phyloP scores from a whole-genome alignment of 1,284 basidiomycete genomes.

The Trichosporon faecale region DNA sequence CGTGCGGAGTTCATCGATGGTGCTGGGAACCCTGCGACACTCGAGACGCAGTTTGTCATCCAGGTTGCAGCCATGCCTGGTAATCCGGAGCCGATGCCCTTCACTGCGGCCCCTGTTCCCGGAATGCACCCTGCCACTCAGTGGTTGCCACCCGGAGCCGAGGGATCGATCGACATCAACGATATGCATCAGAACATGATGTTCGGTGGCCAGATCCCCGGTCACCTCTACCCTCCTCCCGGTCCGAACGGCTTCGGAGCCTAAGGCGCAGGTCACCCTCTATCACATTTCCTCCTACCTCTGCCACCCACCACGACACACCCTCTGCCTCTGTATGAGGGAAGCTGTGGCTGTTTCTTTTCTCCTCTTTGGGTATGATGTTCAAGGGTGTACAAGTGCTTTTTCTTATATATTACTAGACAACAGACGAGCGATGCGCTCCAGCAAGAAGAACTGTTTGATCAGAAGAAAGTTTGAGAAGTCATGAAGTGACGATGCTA shows the following conservation, averaged over 20 bases:
- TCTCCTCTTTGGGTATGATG: slow-evolving; percentile 6
- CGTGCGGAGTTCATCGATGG: slow-evolving; percentile 43
- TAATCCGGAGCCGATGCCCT: slow-evolving; percentile 1
- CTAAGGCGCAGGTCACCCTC: background rate
- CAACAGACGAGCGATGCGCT: background rate
- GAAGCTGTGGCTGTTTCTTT: background rate
- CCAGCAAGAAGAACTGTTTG: background rate
- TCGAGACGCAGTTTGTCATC: slow-evolving; percentile 37
- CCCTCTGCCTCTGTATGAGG: background rate
- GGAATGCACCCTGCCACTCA: slow-evolving; percentile 1
- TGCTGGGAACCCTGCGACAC: slow-evolving; percentile 27
- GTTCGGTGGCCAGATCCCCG: slow-evolving; percentile 1
- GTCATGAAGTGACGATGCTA: slow-evolving; percentile 1
- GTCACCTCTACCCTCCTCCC: background rate
- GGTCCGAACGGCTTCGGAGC: background rate
- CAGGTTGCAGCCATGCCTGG: slow-evolving; percentile 30
- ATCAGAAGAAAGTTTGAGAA: background rate
- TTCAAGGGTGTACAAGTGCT: slow-evolving; percentile 10
- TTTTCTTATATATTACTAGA: background rate
- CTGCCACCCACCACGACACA: background rate
- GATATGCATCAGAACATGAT: slow-evolving; percentile 7
- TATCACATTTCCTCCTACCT: background rate
- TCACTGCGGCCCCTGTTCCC: background rate
- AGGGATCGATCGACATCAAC: slow-evolving; percentile 7
- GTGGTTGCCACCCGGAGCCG: background rate